Conservation (phyloP, 2,329 filamentous ascomycete genomes). For the Verticillium zaregamsianum region DNA sequence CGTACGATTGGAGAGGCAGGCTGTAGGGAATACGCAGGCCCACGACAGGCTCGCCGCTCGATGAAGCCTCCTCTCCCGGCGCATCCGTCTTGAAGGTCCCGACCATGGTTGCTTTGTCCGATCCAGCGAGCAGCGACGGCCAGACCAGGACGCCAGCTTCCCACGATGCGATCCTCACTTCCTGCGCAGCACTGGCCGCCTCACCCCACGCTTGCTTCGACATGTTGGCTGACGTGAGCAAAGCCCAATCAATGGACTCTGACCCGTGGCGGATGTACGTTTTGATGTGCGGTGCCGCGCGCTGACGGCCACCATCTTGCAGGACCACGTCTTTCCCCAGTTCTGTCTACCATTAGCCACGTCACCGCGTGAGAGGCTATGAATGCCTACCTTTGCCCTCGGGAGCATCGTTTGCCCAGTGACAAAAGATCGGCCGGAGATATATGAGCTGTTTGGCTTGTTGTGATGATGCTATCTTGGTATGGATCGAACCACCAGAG, state of each 20-base stretch:
- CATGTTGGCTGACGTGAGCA: constrained; percentile 86
- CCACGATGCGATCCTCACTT: constrained; percentile 73
- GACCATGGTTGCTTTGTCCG: constrained; percentile 56
- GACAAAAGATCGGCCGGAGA: constrained; percentile 64
- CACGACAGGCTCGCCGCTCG: constrained; percentile 39
- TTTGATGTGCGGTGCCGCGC: constrained; percentile 84
- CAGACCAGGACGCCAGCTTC: constrained; percentile 82
- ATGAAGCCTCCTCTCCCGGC: constrained; percentile 29
- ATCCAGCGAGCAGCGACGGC: constrained; percentile 53
- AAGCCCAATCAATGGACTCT: constrained; percentile 72
- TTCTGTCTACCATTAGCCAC: constrained; percentile 16
- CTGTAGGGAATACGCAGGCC: constrained; percentile 81
- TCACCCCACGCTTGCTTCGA: constrained; percentile 89
- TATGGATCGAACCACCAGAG: constrained; percentile 78
- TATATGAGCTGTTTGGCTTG: constrained; percentile 73
- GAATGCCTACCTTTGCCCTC: constrained; percentile 24
- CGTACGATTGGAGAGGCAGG: constrained; percentile 67
- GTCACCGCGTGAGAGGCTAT: too few relatives aligned
- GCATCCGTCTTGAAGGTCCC: constrained; percentile 62
- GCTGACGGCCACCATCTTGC: constrained; percentile 54
- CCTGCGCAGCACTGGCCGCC: constrained; percentile 46
- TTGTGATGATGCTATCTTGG: constrained; percentile 64
- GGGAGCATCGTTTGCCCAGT: constrained; percentile 65
- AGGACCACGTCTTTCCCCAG: constrained; percentile 16
- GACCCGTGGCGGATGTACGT: constrained; percentile 69